Base-by-base conservation (phyloP, 1,284 basidiomycete species). In the Taiwanofungus camphoratus region DNA sequence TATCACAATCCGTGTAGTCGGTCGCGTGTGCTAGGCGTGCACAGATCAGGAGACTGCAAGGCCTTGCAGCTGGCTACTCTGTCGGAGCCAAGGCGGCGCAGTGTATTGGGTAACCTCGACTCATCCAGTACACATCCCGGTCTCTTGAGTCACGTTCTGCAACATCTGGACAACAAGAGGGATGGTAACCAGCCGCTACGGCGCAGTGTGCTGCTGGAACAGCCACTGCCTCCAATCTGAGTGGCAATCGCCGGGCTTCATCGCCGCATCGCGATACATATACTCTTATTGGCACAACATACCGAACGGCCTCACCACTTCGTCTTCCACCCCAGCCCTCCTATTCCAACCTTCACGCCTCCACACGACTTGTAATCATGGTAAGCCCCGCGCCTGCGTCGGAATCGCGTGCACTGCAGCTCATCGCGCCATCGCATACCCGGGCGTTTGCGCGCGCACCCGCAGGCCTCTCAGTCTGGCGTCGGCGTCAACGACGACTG, bases 391-490 rank as follows among this genome's bases (percentile, higher is more conserved):
- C 12, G 21, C 23, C 33, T 13, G 19, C 26, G n/a, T 47, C 48
- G 42, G 48, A 49, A 55, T 55, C 54, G 54, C 54, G 43, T 53
- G 53, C 43, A 13, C 29, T 27, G 42, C 41, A 22, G 40, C 26
- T 40, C 40, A 36, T 36, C 27, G 35, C 31, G 31, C 31, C 16
- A 7, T 33, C 31, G n/a, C n/a, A n/a, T n/a, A n/a, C 45, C 27
- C 42, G 51, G 26, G 40, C 33, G 32, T 27, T 39, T 37, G 27
- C 43, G 39, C 42, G 26, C 27, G 13, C 29, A 20, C 31, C 35
- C 32, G 38, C 46, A 91, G 88, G 69, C 87, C 54, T 92, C 45
- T 31, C 43, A 45, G 24, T 45, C 89, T 58, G 92, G 92, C 52
- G 82, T 93, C 57, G 60, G 62, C 52, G 79, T 83, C 53, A 68